phyloP scores from a whole-genome alignment of 1,284 basidiomycete genomes.

The Irpex lacteus region DNA sequence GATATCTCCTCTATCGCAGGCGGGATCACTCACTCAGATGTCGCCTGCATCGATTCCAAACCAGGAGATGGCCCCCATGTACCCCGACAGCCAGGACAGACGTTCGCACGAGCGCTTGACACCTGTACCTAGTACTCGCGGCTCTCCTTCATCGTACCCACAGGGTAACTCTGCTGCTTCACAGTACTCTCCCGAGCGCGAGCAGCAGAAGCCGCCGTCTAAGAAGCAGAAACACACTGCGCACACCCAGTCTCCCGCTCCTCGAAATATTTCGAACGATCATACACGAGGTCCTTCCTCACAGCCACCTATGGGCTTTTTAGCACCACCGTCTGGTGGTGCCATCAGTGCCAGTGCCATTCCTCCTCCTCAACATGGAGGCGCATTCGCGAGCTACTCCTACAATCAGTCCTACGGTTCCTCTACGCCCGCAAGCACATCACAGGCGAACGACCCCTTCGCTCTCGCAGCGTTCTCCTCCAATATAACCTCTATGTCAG shows the following conservation, averaged over 20 bases:
- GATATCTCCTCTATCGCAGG: not conserved
- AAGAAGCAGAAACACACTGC: not conserved
- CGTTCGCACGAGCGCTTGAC: no score
- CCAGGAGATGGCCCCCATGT: not conserved
- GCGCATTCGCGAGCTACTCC: conserved; percentile 13
- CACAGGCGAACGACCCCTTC: no score
- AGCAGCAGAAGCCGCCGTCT: not conserved
- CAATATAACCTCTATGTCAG: no score
- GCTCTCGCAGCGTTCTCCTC: no score
- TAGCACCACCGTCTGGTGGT: not conserved
- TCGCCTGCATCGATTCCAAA: not conserved
- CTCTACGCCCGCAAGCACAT: no score
- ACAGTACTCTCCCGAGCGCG: not conserved
- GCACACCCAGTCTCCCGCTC: not conserved
- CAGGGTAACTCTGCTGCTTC: not conserved
- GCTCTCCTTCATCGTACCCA: not conserved
- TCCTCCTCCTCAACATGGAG: not conserved
- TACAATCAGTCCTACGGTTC: conserved; percentile 1
- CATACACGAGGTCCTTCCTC: not conserved
- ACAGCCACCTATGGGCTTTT: not conserved
- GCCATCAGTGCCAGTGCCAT: not conserved
- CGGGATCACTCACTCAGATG: not conserved
- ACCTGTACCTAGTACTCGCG: no score
- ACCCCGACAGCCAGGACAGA: no score
- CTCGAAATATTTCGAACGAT: not conserved